A percentile compares a stretch with the other conserved stretches of the same genome.
These are phyloP conservation scores for Aspergillus puulaauensis DNA, from an alignment of 2,329 filamentous ascomycete genomes.

Conservation along the genomic window DNA sequence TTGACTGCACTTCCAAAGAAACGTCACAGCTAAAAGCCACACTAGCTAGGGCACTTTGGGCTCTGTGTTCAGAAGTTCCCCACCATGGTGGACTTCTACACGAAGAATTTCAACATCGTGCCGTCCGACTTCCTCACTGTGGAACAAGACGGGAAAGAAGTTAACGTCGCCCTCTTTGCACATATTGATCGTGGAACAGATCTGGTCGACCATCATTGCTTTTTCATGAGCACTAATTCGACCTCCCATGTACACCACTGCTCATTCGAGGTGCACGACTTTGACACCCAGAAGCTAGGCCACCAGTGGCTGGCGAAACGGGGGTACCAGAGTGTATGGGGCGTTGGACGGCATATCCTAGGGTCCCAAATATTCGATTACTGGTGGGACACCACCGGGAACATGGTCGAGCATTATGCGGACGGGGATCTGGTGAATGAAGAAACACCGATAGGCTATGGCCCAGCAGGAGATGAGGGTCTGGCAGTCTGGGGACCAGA, in stretches of 20 bases:
- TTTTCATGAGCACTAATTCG: constrained; percentile 44
- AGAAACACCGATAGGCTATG: constrained; percentile 33
- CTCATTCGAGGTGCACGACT: constrained; percentile 53
- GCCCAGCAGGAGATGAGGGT: no score
- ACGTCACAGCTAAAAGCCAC: no score
- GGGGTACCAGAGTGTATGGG: constrained; percentile 38
- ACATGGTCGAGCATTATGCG: constrained; percentile 21
- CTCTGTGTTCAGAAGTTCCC: constrained; percentile 28
- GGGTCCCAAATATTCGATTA: constrained; percentile 21
- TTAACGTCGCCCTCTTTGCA: constrained; percentile 45
- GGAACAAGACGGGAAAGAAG: constrained; percentile 16
- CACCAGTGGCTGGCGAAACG: constrained; percentile 52
- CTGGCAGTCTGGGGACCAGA: no score
- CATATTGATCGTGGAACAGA: constrained; percentile 51
- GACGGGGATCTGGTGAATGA: constrained; percentile 17
- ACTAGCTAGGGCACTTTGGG: constrained; percentile 30
- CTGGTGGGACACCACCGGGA: constrained; percentile 17
- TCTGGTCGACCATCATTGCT: constrained; percentile 53
- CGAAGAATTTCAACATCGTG: constrained; percentile 30
- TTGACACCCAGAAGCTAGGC: constrained; percentile 53
- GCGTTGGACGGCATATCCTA: constrained; percentile 18
- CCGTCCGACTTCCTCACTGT: constrained; percentile 31
- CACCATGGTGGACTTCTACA: constrained; percentile 28
- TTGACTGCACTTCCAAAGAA: constrained; percentile 1
- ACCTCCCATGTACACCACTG: constrained; percentile 50